Conservation (phyloP, 176 grass and related monocot species). For the Tuctoria greenei region DNA sequence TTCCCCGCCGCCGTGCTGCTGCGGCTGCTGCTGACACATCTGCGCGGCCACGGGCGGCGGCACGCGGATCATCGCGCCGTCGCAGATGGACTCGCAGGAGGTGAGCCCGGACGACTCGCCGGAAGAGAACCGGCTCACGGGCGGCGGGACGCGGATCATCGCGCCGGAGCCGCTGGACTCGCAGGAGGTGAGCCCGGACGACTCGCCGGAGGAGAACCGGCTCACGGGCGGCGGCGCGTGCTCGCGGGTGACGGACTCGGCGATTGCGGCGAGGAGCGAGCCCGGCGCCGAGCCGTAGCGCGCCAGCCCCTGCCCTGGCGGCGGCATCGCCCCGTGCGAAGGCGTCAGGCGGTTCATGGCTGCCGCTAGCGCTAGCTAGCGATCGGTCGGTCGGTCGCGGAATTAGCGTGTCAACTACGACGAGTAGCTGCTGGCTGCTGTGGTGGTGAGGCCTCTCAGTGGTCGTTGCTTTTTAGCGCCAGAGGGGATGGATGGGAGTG, state of each 20-base stretch:
- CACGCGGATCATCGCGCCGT: constrained; percentile 49
- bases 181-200: constrained; percentile 60
- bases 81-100: constrained; percentile 19
- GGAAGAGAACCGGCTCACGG: constrained; percentile 49
- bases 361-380: too few species aligned
- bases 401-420: neutral
- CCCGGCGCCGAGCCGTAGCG: constrained; percentile 72
- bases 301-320: constrained; percentile 41
- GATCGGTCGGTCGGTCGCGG: neutral
- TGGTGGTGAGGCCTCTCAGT: neutral
- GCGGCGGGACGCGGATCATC: constrained; percentile 43
- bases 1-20: neutral
- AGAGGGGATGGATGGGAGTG: neutral
- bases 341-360: constrained; percentile 61
- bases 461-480: constrained; percentile 27
- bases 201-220: constrained; percentile 63
- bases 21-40: too few species aligned
- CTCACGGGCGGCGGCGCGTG: constrained; percentile 16
- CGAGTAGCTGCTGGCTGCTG: neutral
- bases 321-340: constrained; percentile 31
- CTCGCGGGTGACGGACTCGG: constrained; percentile 52
- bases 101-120: too few species aligned
- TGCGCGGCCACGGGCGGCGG: neutral
- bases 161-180: constrained; percentile 77
- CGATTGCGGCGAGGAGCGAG: constrained; percentile 61